These are phyloP conservation scores for Aureobasidium sp. DNA, from an alignment of 2,329 filamentous ascomycete genomes.

Conservation along the genomic window DNA sequence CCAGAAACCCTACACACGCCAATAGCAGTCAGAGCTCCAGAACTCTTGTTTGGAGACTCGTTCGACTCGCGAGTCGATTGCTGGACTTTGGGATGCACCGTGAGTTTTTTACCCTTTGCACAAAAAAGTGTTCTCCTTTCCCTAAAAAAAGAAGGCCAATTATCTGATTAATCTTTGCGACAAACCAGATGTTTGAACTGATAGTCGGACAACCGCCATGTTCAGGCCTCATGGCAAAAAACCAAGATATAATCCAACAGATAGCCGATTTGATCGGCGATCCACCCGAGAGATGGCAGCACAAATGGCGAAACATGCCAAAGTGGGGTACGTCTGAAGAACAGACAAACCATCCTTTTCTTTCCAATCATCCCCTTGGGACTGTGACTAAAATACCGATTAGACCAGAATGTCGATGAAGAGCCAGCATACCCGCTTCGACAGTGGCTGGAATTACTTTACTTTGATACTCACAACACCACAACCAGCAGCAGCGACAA, in stretches of 20 bases:
- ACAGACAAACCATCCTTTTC: no score
- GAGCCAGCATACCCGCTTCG: background rate
- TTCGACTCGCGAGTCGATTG: conserved; percentile 34
- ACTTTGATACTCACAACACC: no score
- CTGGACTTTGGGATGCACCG: conserved; percentile 35
- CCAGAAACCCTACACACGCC: conserved; percentile 30
- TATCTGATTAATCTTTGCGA: no score
- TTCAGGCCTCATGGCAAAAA: conserved; percentile 32
- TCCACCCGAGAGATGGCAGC: conserved; percentile 32
- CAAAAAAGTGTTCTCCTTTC: no score
- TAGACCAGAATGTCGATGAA: background rate
- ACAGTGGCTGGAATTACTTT: background rate
- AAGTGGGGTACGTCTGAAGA: background rate
- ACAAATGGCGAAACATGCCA: background rate
- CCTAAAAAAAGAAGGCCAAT: no score
- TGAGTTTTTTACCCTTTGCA: no score
- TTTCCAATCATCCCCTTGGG: no score
- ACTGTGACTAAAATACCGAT: no score
- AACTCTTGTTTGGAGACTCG: conserved; percentile 33
- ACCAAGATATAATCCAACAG: conserved; percentile 29
- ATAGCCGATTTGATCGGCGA: conserved; percentile 32
- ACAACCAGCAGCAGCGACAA: no score
- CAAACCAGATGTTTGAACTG: conserved; percentile 31
- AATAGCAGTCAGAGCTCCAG: conserved; percentile 32
- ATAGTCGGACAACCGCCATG: conserved; percentile 35